Conservation (phyloP, 495 filamentous ascomycete genomes). For the Penicillium steckii region DNA sequence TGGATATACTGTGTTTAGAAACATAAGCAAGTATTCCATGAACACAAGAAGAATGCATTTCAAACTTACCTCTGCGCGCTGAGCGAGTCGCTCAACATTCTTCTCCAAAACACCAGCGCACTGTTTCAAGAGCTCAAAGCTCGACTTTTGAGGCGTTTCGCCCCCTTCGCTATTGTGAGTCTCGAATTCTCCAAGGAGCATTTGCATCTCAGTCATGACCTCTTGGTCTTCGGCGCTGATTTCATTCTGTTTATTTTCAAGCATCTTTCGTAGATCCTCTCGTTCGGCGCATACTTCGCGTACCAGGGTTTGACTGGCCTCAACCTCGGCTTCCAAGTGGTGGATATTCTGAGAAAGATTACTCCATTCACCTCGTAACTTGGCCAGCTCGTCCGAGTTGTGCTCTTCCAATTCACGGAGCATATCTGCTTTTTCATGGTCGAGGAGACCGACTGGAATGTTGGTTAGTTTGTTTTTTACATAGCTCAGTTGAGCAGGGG, state of each 20-base stretch:
- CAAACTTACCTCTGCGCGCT: conserved; percentile 47
- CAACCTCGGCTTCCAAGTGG: conserved; percentile 41
- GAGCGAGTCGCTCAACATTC: conserved; percentile 45
- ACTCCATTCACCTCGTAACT: conserved; percentile 47
- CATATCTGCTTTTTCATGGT: conserved; percentile 49
- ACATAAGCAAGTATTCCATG: conserved; percentile 12
- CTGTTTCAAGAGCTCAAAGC: conserved; percentile 42
- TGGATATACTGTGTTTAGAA: conserved; percentile 52
- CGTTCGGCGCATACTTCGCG: conserved; percentile 43
- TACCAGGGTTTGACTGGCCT: conserved; percentile 38
- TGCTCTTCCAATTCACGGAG: conserved; percentile 48
- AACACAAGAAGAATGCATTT: neutral
- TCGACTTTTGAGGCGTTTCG: conserved; percentile 36
- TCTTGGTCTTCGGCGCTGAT: conserved; percentile 42
- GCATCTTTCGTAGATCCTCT: conserved; percentile 42
- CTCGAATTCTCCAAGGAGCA: conserved; percentile 41
- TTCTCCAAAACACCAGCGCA: conserved; percentile 45
- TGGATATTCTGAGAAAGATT: conserved; percentile 37
- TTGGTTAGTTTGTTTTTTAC: conserved; percentile 23
- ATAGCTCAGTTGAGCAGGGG: neutral
- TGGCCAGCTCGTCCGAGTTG: conserved; percentile 42
- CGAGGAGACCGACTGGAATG: conserved; percentile 42
- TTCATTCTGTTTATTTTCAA: conserved; percentile 40
- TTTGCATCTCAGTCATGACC: conserved; percentile 45
- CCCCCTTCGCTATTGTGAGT: conserved; percentile 32